phyloP scores from a whole-genome alignment of 768 basidiomycete genomes.

The Xerocomus potaroensis region DNA sequence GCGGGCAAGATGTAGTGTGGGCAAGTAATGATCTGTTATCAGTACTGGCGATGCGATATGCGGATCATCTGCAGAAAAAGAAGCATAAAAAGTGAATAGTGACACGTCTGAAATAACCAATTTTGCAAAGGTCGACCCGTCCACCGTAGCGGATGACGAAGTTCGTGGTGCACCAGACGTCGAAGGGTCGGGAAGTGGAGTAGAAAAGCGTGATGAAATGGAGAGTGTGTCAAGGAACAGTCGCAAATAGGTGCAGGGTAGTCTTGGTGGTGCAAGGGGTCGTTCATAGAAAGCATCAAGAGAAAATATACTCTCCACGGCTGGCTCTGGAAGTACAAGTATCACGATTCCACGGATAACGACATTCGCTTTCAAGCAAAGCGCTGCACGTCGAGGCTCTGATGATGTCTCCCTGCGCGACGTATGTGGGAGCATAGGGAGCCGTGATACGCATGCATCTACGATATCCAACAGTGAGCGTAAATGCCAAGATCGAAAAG shows the following conservation, averaged over 20 bases:
- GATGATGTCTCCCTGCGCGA: conserved; percentile 10
- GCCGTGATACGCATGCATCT: conserved; percentile 29
- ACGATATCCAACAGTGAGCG: conserved; percentile 42
- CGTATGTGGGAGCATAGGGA: conserved; percentile 14
- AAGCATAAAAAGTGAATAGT: conserved; percentile 45
- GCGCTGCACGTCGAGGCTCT: conserved; percentile 17
- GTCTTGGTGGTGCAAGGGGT: conserved; percentile 55
- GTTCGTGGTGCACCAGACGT: conserved; percentile 1
- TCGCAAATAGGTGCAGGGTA: conserved; percentile 50
- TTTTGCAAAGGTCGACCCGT: conserved; percentile 11
- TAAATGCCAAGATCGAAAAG: conserved; percentile 54
- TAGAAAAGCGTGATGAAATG: conserved; percentile 14
- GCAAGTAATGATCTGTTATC: conserved; percentile 67
- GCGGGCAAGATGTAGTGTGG: conserved; percentile 46
- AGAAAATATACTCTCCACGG: conserved; percentile 4
- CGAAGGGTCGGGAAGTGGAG: conserved; percentile 2
- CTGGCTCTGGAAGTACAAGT: conserved; percentile 39
- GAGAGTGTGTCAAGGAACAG: conserved; percentile 41
- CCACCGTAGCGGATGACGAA: background rate
- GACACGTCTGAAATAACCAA: conserved; percentile 46
- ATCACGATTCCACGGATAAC: conserved; percentile 44
- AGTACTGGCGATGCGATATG: conserved; percentile 58
- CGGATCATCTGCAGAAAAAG: conserved; percentile 14
- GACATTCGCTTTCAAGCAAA: conserved; percentile 33
- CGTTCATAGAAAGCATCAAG: conserved; percentile 47